Evolutionary conservation across 805 yeast genomes (phyloP).

Genomic region (Teunomyces pallodes): DNA sequence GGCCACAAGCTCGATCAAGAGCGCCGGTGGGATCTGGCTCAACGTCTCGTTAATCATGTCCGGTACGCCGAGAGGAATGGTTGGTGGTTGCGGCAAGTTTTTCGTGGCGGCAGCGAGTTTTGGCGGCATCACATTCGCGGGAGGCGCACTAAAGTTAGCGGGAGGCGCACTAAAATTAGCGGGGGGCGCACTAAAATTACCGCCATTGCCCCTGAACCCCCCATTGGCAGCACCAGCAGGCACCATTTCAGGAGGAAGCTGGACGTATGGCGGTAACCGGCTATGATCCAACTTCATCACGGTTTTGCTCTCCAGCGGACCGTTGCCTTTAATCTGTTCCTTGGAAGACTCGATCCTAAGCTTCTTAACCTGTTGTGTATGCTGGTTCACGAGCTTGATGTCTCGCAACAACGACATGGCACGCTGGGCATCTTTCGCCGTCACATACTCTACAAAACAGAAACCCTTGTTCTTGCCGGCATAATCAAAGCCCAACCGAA

Average conservation of each 20-base stretch:
- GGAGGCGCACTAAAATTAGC: neutral
- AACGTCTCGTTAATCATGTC: slow-evolving; percentile 63
- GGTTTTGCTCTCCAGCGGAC: slow-evolving; percentile 38
- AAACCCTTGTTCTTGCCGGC: slow-evolving; percentile 64
- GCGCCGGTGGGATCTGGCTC: slow-evolving; percentile 66
- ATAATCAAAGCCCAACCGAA: slow-evolving; percentile 58
- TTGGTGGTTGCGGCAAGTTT: slow-evolving; percentile 49
- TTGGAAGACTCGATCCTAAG: slow-evolving; percentile 59
- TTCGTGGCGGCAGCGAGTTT: slow-evolving; percentile 45
- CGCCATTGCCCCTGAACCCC: neutral
- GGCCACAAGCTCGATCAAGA: slow-evolving; percentile 64
- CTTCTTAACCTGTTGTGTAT: slow-evolving; percentile 35
- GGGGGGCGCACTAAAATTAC: neutral
- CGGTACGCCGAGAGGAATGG: slow-evolving; percentile 45
- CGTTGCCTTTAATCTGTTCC: slow-evolving; percentile 48
- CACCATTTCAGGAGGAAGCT: slow-evolving; percentile 49
- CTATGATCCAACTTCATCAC: slow-evolving; percentile 43
- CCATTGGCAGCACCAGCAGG: no score
- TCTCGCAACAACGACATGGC: slow-evolving; percentile 47
- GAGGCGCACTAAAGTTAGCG: neutral
- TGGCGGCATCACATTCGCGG: slow-evolving; percentile 1
- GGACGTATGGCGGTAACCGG: slow-evolving; percentile 56
- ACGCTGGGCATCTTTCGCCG: slow-evolving; percentile 49
- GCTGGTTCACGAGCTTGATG: slow-evolving; percentile 33
- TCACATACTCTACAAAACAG: slow-evolving; percentile 58